Evolutionary conservation across 441 rosid species (phyloP), one percentile per base, ranked within the genome.

Genomic region (Populus hybrid): DNA sequence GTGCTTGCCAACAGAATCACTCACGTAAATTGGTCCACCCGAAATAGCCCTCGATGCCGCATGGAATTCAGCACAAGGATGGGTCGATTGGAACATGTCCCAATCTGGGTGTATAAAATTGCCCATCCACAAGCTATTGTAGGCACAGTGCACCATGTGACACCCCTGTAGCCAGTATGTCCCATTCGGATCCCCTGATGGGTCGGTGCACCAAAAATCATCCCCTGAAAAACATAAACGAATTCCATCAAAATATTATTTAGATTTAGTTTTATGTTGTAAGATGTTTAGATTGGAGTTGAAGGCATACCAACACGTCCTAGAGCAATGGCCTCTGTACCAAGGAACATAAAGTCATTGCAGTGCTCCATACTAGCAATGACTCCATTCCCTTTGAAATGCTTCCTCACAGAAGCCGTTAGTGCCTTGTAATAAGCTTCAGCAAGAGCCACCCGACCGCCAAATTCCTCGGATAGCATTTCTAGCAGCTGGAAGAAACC

Each of bases 121-220:
- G 78, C 96, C 92, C 93, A 92, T 92, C 98, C 96, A 92, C 63
- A 94, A 78, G 80, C 94, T 91, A 83, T 91, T 92, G 87, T 90
- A 91, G 21, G 96, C 97, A 78, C 96, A 92, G 4, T 90, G 94
- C 21, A 92, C 98, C 93, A 91, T 94, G 83, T 92, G 98, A 81
- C 98, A 90, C 3, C 96, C 96, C 72, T 94, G 96, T 18, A 94
- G 90, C 97, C 97, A 94, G 80, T 84, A 94, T 12, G 92, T 82
- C 38, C 94, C 97, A 65, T 88, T 91, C 26, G 90, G 92, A 72
- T 94, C 96, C 0, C 97, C 96, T 0, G 94, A 87, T 31, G 96
- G 95, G 61, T 94, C 97, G 6, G 90, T 89, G 84, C 95, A 84
- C 97, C 91, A 90, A 78, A 94, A 94, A 79, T 91, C 97, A 82